Evolutionary conservation across 306 rosid species (phyloP).

Genomic region (Glycine latifolia): DNA sequence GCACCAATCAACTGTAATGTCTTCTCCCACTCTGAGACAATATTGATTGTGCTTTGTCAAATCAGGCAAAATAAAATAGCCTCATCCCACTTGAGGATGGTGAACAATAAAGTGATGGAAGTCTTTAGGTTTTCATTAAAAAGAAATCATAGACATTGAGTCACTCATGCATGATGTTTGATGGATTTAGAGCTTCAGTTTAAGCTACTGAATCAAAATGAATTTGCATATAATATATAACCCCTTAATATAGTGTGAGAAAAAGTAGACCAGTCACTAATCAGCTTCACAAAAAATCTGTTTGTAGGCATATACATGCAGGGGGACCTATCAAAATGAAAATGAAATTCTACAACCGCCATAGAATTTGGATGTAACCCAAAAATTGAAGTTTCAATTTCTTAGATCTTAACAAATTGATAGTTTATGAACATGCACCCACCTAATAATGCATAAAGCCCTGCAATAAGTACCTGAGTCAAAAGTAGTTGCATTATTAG

Average conservation of each 20-base stretch:
- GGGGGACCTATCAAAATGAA: slow-evolving; percentile 8
- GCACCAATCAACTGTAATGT: slow-evolving; percentile 78
- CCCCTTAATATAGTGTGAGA: slow-evolving; percentile 4
- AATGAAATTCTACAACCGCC: neutral
- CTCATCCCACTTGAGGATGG: slow-evolving; percentile 26
- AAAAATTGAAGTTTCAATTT: slow-evolving; percentile 10
- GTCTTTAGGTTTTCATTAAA: slow-evolving; percentile 31
- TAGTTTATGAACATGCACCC: slow-evolving; percentile 41
- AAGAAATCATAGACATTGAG: neutral
- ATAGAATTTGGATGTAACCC: neutral
- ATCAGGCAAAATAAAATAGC: slow-evolving; percentile 14
- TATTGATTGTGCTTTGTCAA: slow-evolving; percentile 47
- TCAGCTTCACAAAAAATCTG: slow-evolving; percentile 29
- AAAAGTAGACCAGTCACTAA: slow-evolving; percentile 15
- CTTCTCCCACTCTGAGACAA: slow-evolving; percentile 89
- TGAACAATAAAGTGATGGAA: slow-evolving; percentile 24
- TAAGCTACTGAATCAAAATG: slow-evolving; percentile 34
- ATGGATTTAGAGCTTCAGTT: slow-evolving; percentile 4
- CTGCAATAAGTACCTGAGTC: slow-evolving; percentile 74
- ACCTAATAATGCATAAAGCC: slow-evolving; percentile 76
- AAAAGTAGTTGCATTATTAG: slow-evolving; percentile 48
- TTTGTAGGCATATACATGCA: slow-evolving; percentile 23
- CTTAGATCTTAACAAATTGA: neutral
- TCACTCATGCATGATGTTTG: slow-evolving; percentile 1
- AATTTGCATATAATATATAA: slow-evolving; percentile 32